Conservation (phyloP, 2,329 filamentous ascomycete species). For the Verticillium longisporum region DNA sequence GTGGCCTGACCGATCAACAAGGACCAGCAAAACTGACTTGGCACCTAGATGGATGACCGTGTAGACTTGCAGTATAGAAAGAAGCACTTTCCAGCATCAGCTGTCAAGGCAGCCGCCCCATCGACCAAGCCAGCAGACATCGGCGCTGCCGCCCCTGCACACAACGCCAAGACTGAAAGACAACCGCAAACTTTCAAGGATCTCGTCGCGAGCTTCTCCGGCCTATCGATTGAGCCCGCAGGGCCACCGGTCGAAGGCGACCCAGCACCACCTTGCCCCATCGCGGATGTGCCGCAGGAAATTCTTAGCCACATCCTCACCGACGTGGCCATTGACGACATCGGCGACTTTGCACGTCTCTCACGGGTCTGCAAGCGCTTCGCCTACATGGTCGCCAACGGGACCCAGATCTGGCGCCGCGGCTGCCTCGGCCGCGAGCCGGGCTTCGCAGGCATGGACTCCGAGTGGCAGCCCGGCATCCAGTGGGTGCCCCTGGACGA, state of each 20-base stretch:
- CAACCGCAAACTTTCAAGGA: constrained; percentile 52
- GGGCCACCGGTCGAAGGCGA: constrained; percentile 66
- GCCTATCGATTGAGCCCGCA: constrained; percentile 59
- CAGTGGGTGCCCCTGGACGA: constrained; percentile 45
- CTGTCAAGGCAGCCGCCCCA: constrained; percentile 35
- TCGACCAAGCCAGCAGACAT: constrained; percentile 5
- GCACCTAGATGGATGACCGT: constrained; percentile 66
- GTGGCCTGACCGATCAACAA: not conserved
- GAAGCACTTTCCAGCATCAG: constrained; percentile 75
- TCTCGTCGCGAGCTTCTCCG: constrained; percentile 70
- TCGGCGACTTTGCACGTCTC: constrained; percentile 69
- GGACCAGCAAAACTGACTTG: not conserved
- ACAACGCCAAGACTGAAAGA: constrained; percentile 24
- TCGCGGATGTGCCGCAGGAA: constrained; percentile 73
- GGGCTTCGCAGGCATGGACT: constrained; percentile 80
- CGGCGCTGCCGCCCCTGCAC: constrained; percentile 16
- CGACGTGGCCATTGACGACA: constrained; percentile 65
- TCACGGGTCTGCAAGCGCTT: constrained; percentile 80
- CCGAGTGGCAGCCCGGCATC: constrained; percentile 61
- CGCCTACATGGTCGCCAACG: constrained; percentile 76
- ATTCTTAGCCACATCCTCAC: constrained; percentile 73
- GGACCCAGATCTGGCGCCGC: constrained; percentile 80
- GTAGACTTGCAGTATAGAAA: constrained; percentile 85
- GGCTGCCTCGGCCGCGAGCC: constrained; percentile 64
- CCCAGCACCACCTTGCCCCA: constrained; percentile 69